Evolutionary conservation across 2,329 filamentous ascomycete genomes (phyloP).

Genomic region (Nectriaceae sp.): DNA sequence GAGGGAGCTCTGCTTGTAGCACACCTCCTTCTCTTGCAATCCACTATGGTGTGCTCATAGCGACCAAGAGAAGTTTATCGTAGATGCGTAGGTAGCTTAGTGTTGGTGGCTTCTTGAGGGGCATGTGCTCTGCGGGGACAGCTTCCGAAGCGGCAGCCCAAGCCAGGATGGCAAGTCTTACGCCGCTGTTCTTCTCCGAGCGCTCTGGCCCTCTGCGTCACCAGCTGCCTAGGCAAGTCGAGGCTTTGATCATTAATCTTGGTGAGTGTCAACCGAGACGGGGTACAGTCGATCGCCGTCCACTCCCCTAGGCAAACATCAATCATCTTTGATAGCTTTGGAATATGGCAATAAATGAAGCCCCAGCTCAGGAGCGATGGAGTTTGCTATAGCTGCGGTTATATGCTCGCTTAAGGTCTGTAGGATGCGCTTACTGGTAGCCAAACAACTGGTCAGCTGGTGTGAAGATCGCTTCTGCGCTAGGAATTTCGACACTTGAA

Average conservation of each 20-base stretch:
- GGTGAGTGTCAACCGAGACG: not conserved
- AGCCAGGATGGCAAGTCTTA: not conserved
- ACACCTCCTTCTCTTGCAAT: not conserved
- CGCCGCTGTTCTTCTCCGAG: not conserved
- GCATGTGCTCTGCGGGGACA: not conserved
- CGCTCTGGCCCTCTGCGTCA: not conserved
- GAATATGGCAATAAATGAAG: not conserved
- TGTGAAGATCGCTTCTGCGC: not conserved
- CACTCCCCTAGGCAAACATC: not conserved
- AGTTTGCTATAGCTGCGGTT: not conserved
- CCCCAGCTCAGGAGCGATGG: not conserved
- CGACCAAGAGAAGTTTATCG: not conserved
- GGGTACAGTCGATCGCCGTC: not conserved
- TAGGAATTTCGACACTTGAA: not conserved
- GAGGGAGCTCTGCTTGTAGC: not conserved
- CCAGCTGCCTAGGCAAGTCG: not conserved
- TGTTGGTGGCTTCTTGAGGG: too few relatives aligned
- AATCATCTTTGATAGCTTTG: not conserved
- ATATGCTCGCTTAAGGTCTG: not conserved
- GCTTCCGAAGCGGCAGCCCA: not conserved
- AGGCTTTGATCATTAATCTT: not conserved
- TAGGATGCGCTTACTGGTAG: not conserved
- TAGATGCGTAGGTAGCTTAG: not conserved
- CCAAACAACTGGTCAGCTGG: not conserved
- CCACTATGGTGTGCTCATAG: not conserved